A percentile compares a stretch with the other conserved stretches of the same genome.
phyloP scores from a whole-genome alignment of 352 stramenopile genomes.

The Globisporangium splendens region DNA sequence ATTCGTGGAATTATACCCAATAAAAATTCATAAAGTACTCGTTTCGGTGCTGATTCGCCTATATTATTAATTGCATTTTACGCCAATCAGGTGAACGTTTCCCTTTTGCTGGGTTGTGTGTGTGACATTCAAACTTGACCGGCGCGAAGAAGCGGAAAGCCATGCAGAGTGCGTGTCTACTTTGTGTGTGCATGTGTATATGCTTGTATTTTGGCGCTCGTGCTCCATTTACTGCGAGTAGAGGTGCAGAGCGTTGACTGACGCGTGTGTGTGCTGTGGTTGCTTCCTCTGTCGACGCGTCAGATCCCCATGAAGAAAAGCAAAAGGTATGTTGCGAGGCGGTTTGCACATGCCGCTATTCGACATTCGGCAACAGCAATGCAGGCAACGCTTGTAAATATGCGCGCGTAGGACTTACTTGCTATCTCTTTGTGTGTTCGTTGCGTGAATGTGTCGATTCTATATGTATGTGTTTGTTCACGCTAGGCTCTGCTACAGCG shows the following conservation, averaged over 20 bases:
- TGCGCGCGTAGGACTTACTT: neutral
- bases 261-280: too few relatives aligned
- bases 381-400: too few relatives aligned
- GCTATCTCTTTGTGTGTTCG: neutral
- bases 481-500: slow-evolving; percentile 65
- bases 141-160: neutral
- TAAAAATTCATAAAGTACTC: too few relatives aligned
- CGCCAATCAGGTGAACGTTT: slow-evolving; percentile 4
- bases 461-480: neutral
- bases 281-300: too few relatives aligned
- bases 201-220: neutral
- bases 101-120: too few relatives aligned
- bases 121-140: too few relatives aligned
- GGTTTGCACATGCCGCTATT: neutral
- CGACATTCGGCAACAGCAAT: too few relatives aligned
- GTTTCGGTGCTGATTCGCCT: too few relatives aligned
- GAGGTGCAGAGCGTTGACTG: too few relatives aligned
- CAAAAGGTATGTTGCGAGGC: slow-evolving; percentile 49
- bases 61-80: neutral
- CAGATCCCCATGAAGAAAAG: slow-evolving; percentile 86
- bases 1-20: too few relatives aligned
- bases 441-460: too few relatives aligned
- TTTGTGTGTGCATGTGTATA: neutral
- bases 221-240: too few relatives aligned
- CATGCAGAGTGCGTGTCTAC: slow-evolving; percentile 6